A percentile compares a stretch with the other conserved stretches of the same genome.
phyloP scores from a whole-genome alignment of 441 rosid genomes.

The Melastoma candidum region DNA sequence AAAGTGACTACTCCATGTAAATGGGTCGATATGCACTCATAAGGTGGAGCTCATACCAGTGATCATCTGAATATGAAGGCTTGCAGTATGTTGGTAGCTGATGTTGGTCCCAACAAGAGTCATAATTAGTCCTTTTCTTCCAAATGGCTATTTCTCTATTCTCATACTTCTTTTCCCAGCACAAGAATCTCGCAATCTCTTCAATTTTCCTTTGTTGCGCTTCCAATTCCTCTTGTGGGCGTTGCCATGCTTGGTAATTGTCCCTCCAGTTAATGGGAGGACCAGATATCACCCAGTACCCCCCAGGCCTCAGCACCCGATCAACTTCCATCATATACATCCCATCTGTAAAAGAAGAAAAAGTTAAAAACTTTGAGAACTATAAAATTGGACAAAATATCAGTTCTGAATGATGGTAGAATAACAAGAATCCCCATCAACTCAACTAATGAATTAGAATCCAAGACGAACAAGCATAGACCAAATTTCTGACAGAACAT shows the following conservation, averaged over 20 bases:
- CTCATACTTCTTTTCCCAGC: constrained; percentile 48
- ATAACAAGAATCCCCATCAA: too few species aligned
- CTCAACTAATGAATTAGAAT: too few species aligned
- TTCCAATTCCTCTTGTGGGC: constrained; percentile 28
- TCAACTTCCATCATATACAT: constrained; percentile 46
- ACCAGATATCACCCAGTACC: constrained; percentile 46
- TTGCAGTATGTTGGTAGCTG: constrained; percentile 20
- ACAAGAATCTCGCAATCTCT: constrained; percentile 33
- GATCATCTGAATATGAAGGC: constrained; percentile 24
- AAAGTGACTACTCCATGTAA: neutral
- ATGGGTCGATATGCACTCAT: neutral
- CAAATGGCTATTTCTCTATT: constrained; percentile 39
- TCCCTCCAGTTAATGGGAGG: constrained; percentile 41
- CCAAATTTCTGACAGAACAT: too few species aligned
- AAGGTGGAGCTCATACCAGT: constrained; percentile 23
- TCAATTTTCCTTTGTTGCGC: constrained; percentile 34
- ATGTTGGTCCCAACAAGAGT: constrained; percentile 23
- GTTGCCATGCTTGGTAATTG: constrained; percentile 29
- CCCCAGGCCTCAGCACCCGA: constrained; percentile 44
- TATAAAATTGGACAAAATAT: neutral
- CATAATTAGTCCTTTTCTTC: constrained; percentile 30
- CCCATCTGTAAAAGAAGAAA: constrained; percentile 27
- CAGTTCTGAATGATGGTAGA: neutral
- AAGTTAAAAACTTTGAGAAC: neutral
- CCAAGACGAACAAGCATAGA: too few species aligned